These are phyloP conservation scores for Venturia effusa DNA, from an alignment of 2,329 filamentous ascomycete genomes.

Conservation along the genomic window DNA sequence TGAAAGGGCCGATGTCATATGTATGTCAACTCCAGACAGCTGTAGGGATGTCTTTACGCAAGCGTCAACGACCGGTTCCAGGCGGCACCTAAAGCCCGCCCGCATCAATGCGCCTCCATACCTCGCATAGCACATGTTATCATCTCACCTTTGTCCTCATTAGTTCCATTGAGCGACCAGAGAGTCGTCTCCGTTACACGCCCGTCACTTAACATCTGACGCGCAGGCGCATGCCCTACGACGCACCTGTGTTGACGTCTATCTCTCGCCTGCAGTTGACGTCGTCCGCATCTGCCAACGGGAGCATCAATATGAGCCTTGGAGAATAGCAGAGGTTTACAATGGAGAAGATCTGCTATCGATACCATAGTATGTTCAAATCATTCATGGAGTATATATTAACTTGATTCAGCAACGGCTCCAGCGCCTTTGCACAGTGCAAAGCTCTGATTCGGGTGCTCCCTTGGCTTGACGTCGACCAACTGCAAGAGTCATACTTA, in stretches of 20 bases:
- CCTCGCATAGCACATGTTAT: background rate
- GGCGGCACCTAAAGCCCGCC: background rate
- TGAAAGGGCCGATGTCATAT: background rate
- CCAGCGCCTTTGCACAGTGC: too few relatives aligned
- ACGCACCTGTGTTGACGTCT: background rate
- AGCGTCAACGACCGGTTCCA: background rate
- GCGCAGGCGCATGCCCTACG: background rate
- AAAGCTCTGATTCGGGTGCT: background rate
- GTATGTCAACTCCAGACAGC: background rate
- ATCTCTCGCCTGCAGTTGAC: background rate
- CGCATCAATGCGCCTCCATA: background rate
- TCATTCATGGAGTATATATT: background rate
- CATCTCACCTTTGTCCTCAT: background rate
- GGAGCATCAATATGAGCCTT: background rate
- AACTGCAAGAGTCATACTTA: background rate
- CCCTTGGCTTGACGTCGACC: background rate
- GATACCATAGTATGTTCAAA: background rate
- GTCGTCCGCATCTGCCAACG: background rate
- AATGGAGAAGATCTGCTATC: background rate
- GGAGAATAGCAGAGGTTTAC: background rate
- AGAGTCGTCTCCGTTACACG: background rate
- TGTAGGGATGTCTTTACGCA: background rate
- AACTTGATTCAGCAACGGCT: background rate
- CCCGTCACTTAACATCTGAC: background rate
- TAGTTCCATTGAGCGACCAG: background rate